Evolutionary conservation across 169 alveolate genomes (phyloP).

Genomic region (Plasmodium inui): DNA sequence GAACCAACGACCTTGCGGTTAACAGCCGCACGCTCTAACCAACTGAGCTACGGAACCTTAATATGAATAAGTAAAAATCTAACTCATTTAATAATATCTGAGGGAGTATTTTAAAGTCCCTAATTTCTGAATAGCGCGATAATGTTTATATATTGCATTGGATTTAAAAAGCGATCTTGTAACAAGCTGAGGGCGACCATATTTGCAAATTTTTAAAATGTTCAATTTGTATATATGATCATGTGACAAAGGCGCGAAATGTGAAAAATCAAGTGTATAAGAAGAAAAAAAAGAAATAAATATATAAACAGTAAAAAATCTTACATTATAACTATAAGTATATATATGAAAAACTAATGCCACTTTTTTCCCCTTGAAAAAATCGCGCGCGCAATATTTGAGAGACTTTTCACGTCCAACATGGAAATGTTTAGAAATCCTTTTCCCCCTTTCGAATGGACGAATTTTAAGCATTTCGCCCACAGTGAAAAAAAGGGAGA

Average conservation of each 20-base stretch:
- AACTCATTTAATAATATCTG: not conserved
- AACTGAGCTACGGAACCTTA: slow-evolving; percentile 90
- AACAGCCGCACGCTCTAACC: slow-evolving; percentile 97
- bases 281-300: not conserved
- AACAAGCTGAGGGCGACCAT: not conserved
- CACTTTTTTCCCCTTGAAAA: not conserved
- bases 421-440: not conserved
- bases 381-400: not conserved
- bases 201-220: not conserved
- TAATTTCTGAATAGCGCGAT: not conserved
- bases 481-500: not conserved
- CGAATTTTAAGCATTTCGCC: not conserved
- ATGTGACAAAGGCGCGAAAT: not conserved
- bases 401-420: not conserved
- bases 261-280: not conserved
- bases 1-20: slow-evolving; percentile 97
- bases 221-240: too few species aligned
- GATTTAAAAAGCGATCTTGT: not conserved
- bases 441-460: not conserved
- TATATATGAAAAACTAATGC: not conserved
- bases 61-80: not conserved
- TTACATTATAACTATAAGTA: not conserved
- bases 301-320: not conserved
- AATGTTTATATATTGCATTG: not conserved
- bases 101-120: not conserved